Percentiles rank a stretch among this genome's conserved stretches.
Evolutionary conservation across 2,329 filamentous ascomycete genomes (phyloP).

Genomic region (Aspergillus carbonarius): DNA sequence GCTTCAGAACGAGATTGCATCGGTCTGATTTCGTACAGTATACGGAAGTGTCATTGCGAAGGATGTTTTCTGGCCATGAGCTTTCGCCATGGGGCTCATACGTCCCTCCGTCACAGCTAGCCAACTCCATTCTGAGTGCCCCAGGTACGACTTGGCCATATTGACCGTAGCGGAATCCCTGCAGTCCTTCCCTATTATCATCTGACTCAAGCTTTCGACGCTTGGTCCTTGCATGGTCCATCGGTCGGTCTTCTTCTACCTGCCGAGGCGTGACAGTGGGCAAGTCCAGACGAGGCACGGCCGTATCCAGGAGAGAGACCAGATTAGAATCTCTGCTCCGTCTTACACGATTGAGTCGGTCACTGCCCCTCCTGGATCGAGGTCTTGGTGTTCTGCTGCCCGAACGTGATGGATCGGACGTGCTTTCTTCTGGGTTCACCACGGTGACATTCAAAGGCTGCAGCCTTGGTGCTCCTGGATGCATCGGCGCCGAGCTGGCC

Average conservation of each 20-base stretch:
- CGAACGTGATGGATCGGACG: slow-evolving; percentile 14
- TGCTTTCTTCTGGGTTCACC: slow-evolving; percentile 20
- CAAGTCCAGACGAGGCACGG: slow-evolving; percentile 26
- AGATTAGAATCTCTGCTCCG: slow-evolving; percentile 19
- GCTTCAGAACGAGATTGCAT: slow-evolving; percentile 82
- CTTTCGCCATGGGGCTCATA: slow-evolving; percentile 54
- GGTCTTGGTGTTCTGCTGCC: slow-evolving; percentile 20
- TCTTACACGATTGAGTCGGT: slow-evolving; percentile 14
- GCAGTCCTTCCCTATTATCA: slow-evolving; percentile 46
- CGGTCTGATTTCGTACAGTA: slow-evolving; percentile 87
- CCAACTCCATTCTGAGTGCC: slow-evolving; percentile 78
- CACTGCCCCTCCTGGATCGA: slow-evolving; percentile 22
- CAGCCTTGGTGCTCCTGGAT: slow-evolving; percentile 14
- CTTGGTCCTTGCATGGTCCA: slow-evolving; percentile 56
- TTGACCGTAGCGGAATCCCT: slow-evolving; percentile 74
- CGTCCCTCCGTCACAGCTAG: slow-evolving; percentile 81
- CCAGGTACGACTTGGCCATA: slow-evolving; percentile 86
- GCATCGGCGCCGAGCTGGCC: slow-evolving; percentile 13
- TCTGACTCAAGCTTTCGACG: slow-evolving; percentile 70
- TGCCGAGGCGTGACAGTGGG: slow-evolving; percentile 29
- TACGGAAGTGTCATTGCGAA: slow-evolving; percentile 77
- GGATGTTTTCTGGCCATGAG: slow-evolving; percentile 75
- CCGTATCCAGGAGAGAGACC: slow-evolving; percentile 26
- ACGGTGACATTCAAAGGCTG: slow-evolving; percentile 13
- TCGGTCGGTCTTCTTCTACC: slow-evolving; percentile 23